Base-by-base conservation (phyloP, 257 asterid species). In the Solanum pimpinellifolium region DNA sequence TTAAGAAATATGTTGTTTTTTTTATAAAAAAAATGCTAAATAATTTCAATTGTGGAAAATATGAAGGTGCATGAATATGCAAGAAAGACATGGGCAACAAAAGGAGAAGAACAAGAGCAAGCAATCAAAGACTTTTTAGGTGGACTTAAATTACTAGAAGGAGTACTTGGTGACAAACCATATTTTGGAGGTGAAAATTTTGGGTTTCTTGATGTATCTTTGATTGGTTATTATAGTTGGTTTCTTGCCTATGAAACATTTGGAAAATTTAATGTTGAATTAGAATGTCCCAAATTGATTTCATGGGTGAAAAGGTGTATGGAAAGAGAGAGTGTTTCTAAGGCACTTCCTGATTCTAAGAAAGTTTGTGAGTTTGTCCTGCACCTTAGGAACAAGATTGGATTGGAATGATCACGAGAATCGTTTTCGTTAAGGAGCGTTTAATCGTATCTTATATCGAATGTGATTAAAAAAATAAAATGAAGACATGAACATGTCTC, bases 241-340 rank as follows among this genome's bases (percentile, higher is more conserved):
- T 86, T 86, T 77, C 47, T 31, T 78, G 44, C 75, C 16, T 62
- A 25, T 44, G 88, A 78, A 65, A 75, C 68, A n/a, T 86, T 25
- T 77, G 88, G 88, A 0, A 23, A 59, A 3, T 86, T 86, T 59
- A 86, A 44, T 68, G 25, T 77, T 16, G 78, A 77, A 33, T 39
- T 25, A n/a, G 88, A 86, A 65, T 86, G 88, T 68, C 88, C 86
- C n/a, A 86, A 73, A 23, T 46, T 86, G 13, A 86, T 86, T 86
- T 29, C 56, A 31, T 74, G 88, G 88, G 86, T 69, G 25, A 86
- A 86, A 23, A 86, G 86, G 86, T 86, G 88, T 78, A 35, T 78
- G 86, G 86, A 77, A 65, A 86, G 85, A 1, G 88, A 86, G 1
- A 86, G 86, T 78, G 88, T 86, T 8, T 77, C 88, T 23, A 78